Evolutionary conservation across 805 yeast species (phyloP), one percentile per base, ranked within the genome.

Genomic region (Kodamaea restingae): DNA sequence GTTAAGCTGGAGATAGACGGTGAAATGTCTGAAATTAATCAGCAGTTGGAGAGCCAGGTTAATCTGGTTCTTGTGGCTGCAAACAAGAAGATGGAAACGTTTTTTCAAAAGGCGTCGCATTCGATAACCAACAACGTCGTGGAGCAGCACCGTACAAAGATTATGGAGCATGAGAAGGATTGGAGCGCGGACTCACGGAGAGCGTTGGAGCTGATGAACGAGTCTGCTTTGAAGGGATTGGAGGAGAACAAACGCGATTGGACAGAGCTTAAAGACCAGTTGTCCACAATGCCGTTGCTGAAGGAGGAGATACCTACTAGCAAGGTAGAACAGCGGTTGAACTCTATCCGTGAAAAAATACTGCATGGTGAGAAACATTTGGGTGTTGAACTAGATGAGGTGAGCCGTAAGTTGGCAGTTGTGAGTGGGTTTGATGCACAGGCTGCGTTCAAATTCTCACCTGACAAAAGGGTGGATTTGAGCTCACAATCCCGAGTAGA

Each of bases 351-450:
- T 11, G 42, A 39, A 18, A 29, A 31, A 15, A 33, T 39, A 9
- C 25, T 29, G 18, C 26, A 29, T 14, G 25, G 38, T 11, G 42
- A 39, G 18, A 15, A 18, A 11, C 17, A 22, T 4, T 18, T 30
- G 22, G 30, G 32, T 10, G 27, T 18, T 17, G 18, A 26, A 15
- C 24, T 39, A 21, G 34, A 14, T n/a, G 34, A 34, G 17, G 38
- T 39, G 29, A 27, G 32, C 7, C 26, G 26, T 3, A 32, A 34
- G 15, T 39, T 39, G 33, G 30, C 18, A 4, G 30, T 18, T 21
- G 34, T 38, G 18, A 25, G 36, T 43, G 48, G 34, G 28, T 38
- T 38, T 38, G 41, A 38, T 15, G 32, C 41, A 15, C 22, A 32
- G 21, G 34, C 36, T 8, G 39, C 39, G 20, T 35, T 38, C 18